Base-by-base conservation (phyloP, 495 filamentous ascomycete species). In the Cercophora newfieldiana region DNA sequence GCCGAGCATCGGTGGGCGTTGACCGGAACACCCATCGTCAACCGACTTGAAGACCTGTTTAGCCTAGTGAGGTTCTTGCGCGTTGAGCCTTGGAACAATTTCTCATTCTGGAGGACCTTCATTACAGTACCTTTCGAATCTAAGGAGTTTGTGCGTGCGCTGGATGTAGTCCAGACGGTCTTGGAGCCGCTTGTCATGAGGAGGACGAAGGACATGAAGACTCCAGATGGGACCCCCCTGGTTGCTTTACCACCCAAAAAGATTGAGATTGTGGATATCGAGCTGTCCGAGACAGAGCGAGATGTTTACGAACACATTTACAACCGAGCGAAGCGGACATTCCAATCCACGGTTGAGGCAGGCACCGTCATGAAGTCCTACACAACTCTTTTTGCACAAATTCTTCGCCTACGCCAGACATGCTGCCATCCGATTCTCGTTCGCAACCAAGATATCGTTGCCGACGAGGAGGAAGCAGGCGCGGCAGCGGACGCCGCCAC, bases 101-200 rank as follows among this genome's bases (percentile, higher is more conserved):
- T 98, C 74, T 95, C 93, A 3, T 99, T 96, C 79, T 99, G 95
- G 95, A 91, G 94, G 66, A 98, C 96, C 0, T 99, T 99, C 76
- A 99, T 99, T 68, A 99, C 96, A 0, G 88, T 94, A 16, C 95
- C 95, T 0, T 99, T 99, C 61, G 95, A 99, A 73, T 92, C 91
- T 0, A 96, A 95, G 68, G 90, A 99, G 68, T 97, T 92, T 67
- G 86, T 97, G 55, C 88, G 93, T 5, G 95, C 96, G 2, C 84
- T 99, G 7, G 95, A 98, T 72, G 96, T 99, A 3, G 96, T 99
- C 1, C 95, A 99, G 71, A 98, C 93, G 0, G 95, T 99, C 0
- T 79, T 99, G 22, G 96, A 99, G 70, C 95, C 95, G 8, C 81
- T 99, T 7, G 95, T 99, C n/a, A 87, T 98, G 69, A 86, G 95